Evolutionary conservation across 306 rosid species (phyloP).

Genomic region (Citrullus mucosospermus): DNA sequence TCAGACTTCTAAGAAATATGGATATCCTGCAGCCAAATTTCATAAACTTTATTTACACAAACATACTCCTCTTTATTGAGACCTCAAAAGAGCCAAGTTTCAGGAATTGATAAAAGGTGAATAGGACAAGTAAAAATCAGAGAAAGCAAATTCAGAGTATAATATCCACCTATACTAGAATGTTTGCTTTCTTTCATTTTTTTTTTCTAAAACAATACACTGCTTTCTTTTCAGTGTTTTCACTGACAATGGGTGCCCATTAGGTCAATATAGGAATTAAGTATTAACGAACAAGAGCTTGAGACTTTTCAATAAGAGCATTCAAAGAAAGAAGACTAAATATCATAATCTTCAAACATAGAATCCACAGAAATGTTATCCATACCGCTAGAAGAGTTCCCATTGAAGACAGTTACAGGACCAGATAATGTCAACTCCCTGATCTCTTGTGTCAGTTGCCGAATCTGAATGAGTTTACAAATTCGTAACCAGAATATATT

Average conservation of each 20-base stretch:
- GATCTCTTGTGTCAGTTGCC: constrained; percentile 63
- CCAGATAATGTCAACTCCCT: constrained; percentile 50
- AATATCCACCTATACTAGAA: not conserved
- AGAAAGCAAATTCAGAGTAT: not conserved
- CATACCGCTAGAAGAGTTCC: constrained; percentile 38
- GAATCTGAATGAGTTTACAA: constrained; percentile 36
- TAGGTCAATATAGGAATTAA: too few relatives aligned
- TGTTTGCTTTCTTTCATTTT: not conserved
- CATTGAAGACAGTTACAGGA: constrained; percentile 52
- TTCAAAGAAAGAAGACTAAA: not conserved
- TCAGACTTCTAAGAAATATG: not conserved
- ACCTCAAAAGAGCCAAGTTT: not conserved
- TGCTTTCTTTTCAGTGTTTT: not conserved
- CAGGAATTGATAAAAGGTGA: not conserved
- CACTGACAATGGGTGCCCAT: not conserved
- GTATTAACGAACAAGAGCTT: not conserved
- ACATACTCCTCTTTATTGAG: not conserved
- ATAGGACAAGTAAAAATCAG: not conserved
- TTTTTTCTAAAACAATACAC: not conserved
- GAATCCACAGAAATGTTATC: constrained; percentile 5
- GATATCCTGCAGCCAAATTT: not conserved
- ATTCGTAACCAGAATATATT: not conserved
- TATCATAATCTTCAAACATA: not conserved
- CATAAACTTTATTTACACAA: not conserved
- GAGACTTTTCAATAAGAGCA: not conserved